These are phyloP conservation scores for Gastrolobium bilobum DNA, from an alignment of 306 rosid genomes.

Conservation along the genomic window DNA sequence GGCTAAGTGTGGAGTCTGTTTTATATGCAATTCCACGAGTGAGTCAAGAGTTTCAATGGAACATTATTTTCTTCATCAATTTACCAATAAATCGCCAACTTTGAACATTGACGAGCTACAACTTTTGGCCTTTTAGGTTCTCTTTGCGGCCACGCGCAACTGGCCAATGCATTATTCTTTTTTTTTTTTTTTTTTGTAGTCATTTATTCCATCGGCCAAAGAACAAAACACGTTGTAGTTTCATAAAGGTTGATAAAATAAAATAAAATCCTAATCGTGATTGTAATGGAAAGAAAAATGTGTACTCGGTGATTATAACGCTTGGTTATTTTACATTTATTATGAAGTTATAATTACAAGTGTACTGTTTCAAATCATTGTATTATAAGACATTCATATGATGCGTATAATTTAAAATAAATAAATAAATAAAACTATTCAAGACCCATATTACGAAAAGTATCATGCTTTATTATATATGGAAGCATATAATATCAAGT, in stretches of 20 bases:
- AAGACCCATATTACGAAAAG: too few species aligned
- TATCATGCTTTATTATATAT: too few species aligned
- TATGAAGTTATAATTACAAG: too few species aligned
- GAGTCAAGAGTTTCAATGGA: slow-evolving; percentile 2
- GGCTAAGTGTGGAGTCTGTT: not conserved
- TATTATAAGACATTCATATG: too few species aligned
- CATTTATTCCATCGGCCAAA: slow-evolving; percentile 27
- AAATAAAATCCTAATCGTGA: not conserved
- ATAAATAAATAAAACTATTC: too few species aligned
- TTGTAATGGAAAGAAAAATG: not conserved
- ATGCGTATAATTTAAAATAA: too few species aligned
- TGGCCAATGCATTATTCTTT: not conserved
- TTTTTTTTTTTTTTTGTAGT: not conserved
- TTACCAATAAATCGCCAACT: slow-evolving; percentile 1
- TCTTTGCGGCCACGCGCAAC: slow-evolving; percentile 19
- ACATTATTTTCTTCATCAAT: not conserved
- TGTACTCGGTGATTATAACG: too few species aligned
- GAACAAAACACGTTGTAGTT: slow-evolving; percentile 27
- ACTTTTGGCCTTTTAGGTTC: slow-evolving; percentile 5
- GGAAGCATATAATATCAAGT: too few species aligned
- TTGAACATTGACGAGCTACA: slow-evolving; percentile 21
- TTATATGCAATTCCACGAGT: not conserved
- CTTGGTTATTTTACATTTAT: too few species aligned
- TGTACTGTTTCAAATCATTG: too few species aligned
- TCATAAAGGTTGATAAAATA: not conserved